These are phyloP conservation scores for Otatea glauca DNA, from an alignment of 176 grass and related monocot species.

Conservation along the genomic window DNA sequence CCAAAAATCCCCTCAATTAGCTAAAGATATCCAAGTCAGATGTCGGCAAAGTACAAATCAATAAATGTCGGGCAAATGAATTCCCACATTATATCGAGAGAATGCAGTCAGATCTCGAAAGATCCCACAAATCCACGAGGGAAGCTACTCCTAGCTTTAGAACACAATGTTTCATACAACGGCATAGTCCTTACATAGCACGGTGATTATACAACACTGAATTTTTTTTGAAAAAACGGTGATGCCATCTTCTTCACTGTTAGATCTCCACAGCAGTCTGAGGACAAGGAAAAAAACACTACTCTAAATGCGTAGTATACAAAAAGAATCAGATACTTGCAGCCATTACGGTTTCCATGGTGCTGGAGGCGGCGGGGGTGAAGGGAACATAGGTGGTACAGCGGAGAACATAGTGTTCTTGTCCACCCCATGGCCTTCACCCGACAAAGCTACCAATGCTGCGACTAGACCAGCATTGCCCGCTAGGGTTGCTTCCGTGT, in stretches of 20 bases:
- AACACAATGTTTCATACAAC: not conserved
- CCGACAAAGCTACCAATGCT: conserved; percentile 73
- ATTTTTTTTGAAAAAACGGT: too few species aligned
- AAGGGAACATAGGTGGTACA: conserved; percentile 90
- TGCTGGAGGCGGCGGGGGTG: conserved; percentile 73
- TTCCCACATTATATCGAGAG: not conserved
- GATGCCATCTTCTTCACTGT: conserved; percentile 34
- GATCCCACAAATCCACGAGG: not conserved
- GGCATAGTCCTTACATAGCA: conserved; percentile 13
- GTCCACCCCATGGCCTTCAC: conserved; percentile 70
- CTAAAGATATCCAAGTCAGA: not conserved
- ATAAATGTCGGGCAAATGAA: not conserved
- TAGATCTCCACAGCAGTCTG: conserved; percentile 39
- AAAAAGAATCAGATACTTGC: conserved; percentile 10
- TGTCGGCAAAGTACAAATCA: not conserved
- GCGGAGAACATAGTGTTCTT: conserved; percentile 95
- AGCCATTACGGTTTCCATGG: conserved; percentile 83
- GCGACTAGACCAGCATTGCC: conserved; percentile 94
- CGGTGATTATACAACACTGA: conserved; percentile 18
- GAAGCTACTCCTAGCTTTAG: not conserved
- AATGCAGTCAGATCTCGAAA: not conserved
- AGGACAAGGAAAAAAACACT: conserved; percentile 15
- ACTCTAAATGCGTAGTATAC: conserved; percentile 23
- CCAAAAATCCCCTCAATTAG: not conserved
- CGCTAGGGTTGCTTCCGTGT: conserved; percentile 82